Evolutionary conservation across 192 early-diverging fungal species (phyloP), one percentile per base, ranked within the genome.

Genomic region (Gryganskiella cystojenkinii): DNA sequence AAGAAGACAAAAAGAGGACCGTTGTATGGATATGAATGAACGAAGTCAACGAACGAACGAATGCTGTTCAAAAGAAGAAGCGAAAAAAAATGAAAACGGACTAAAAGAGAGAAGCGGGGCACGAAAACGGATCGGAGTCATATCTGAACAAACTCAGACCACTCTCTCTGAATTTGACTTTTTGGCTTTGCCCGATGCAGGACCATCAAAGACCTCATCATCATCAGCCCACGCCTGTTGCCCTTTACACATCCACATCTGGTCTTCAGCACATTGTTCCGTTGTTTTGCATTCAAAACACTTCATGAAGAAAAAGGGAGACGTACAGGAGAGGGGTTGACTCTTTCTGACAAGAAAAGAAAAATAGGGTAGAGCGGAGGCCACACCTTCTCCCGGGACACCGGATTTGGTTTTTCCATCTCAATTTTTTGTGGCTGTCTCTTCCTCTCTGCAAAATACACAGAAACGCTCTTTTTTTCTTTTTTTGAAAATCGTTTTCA

Each of bases 301-400:
- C 6, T 33, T 33, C 28, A 31, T 31, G 28, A 54, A 25, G 33
- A 54, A 24, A 46, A 46, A 3, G 20, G 20, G 3, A 46, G 17
- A 20, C 20, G 45, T 46, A 46, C 45, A n/a, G n/a, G n/a, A n/a
- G n/a, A n/a, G n/a, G n/a, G 15, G 45, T 46, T 20, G 3, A 14
- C n/a, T n/a, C n/a, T n/a, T n/a, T n/a, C 52, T 54, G n/a, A n/a
- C n/a, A n/a, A n/a, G n/a, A n/a, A n/a, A n/a, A n/a, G n/a, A n/a
- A n/a, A n/a, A n/a, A n/a, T n/a, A n/a, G n/a, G n/a, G n/a, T n/a
- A n/a, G n/a, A n/a, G n/a, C n/a, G n/a, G n/a, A n/a, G n/a, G n/a
- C n/a, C n/a, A n/a, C n/a, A n/a, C n/a, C n/a, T 54, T 54, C 52
- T 54, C 52, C 52, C 27, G 28, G 14, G 27, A n/a, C n/a, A n/a